These are phyloP conservation scores for Drechslera avenae DNA, from an alignment of 2,329 filamentous ascomycete genomes.

Conservation along the genomic window DNA sequence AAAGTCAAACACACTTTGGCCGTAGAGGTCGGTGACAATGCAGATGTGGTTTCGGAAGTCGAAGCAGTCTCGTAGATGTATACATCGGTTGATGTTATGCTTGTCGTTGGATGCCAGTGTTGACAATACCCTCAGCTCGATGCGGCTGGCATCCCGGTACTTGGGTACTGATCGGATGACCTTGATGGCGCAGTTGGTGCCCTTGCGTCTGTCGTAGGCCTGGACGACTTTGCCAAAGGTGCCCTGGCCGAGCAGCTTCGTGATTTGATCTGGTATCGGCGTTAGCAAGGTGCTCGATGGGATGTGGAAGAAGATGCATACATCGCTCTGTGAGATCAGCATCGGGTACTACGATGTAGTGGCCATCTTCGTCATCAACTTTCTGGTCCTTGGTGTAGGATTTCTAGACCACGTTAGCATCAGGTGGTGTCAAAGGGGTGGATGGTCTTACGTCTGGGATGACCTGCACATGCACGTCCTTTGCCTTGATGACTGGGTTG, in stretches of 20 bases:
- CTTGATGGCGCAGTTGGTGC: conserved; percentile 89
- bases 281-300: conserved; percentile 18
- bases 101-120: conserved; percentile 91
- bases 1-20: conserved; percentile 98
- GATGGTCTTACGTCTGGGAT: conserved; percentile 60
- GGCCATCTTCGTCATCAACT: conserved; percentile 94
- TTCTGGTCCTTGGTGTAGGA: conserved; percentile 64
- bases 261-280: conserved; percentile 72
- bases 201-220: conserved; percentile 77
- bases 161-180: conserved; percentile 98
- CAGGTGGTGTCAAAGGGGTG: neutral
- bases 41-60: conserved; percentile 98
- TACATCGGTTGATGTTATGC: conserved; percentile 92
- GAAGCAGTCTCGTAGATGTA: conserved; percentile 94
- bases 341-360: conserved; percentile 92
- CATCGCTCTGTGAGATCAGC: conserved; percentile 86
- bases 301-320: conserved; percentile 56
- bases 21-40: conserved; percentile 76
- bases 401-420: conserved; percentile 47
- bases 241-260: conserved; percentile 89
- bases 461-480: conserved; percentile 64
- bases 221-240: conserved; percentile 99
- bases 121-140: conserved; percentile 89
- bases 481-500: conserved; percentile 87
- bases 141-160: conserved; percentile 93